phyloP scores from a whole-genome alignment of 495 filamentous ascomycete genomes.

The Elasticomyces elasticus region DNA sequence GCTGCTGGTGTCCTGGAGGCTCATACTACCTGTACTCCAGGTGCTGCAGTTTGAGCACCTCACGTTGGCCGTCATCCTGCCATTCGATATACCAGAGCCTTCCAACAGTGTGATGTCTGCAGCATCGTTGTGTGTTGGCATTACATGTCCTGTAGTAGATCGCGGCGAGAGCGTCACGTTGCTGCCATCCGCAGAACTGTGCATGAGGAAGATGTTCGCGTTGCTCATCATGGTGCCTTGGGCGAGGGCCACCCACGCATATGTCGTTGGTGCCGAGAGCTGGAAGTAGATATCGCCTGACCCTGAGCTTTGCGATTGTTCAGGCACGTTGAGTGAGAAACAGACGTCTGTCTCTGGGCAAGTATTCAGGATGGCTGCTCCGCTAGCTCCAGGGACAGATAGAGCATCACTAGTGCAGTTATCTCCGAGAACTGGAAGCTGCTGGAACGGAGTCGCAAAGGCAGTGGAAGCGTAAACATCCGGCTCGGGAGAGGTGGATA shows the following conservation, averaged over 20 bases:
- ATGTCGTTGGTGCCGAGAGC: slow-evolving; percentile 27
- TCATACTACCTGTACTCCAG: slow-evolving; percentile 42
- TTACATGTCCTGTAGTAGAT: slow-evolving; percentile 17
- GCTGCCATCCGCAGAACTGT: slow-evolving; percentile 26
- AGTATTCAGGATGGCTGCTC: slow-evolving; percentile 5
- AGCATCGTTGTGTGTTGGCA: slow-evolving; percentile 22
- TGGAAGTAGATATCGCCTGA: slow-evolving; percentile 35
- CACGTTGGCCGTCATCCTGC: slow-evolving; percentile 34
- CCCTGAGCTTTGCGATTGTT: slow-evolving; percentile 26
- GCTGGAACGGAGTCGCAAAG: background rate
- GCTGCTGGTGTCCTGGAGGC: slow-evolving; percentile 36
- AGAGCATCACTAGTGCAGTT: background rate
- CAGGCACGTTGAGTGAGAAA: slow-evolving; percentile 32
- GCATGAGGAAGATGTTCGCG: slow-evolving; percentile 35
- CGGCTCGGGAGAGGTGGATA: background rate
- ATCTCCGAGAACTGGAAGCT: background rate
- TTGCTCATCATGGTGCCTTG: slow-evolving; percentile 30
- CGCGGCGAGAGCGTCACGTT: slow-evolving; percentile 35
- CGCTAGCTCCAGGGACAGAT: background rate
- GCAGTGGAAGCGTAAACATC: background rate
- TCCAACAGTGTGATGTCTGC: slow-evolving; percentile 31
- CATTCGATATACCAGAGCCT: slow-evolving; percentile 29
- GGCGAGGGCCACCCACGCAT: slow-evolving; percentile 31
- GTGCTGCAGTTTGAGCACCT: slow-evolving; percentile 42
- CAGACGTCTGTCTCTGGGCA: slow-evolving; percentile 26